Base-by-base conservation (phyloP, 2,329 filamentous ascomycete species). In the Stemphylium lycopersici region DNA sequence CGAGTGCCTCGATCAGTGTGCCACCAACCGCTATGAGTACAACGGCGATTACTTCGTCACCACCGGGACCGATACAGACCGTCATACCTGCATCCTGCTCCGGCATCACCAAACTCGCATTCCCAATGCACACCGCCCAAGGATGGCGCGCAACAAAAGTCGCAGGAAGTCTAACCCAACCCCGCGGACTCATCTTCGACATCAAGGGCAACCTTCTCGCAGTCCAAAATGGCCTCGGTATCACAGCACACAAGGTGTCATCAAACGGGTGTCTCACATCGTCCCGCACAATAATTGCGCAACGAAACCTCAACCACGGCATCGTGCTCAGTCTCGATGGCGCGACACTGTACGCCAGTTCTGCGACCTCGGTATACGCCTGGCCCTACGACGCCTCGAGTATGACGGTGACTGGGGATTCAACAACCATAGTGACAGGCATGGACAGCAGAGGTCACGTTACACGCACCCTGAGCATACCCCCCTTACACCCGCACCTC, bases 151-250 rank as follows among this genome's bases (percentile, higher is more conserved):
- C 67, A 20, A 69, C 70, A 32, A 73, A 78, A 37, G 70, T 79
- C 26, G 76, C 76, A 5, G 77, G 74, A 1, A 69, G 70, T 7
- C 55, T 79, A n/a, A 64, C 57, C 6, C 66, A 70, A 38, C 78
- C 78, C 13, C 70, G 78, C 26, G 72, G 74, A 2, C 67, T 80
- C 11, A 52, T 66, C 6, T 73, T 79, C 44, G 78, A 80, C 51
- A 62, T 54, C 6, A 64, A 64, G 3, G 78, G 77, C 1, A 74
- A 78, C 53, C 65, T 80, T 4, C 68, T 80, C 3, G 64, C 79
- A 6, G 65, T 78, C 2, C 72, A 79, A 54, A 68, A 70, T 36
- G 71, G 73, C 10, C 46, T 64, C 18, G 77, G 78, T 1, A 72
- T 80, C 18, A 72, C 67, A 20, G 75, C 65, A 11, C 70, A 78